Conservation (phyloP, 1,139 yeast genomes). For the Kodamaea fungicola region DNA sequence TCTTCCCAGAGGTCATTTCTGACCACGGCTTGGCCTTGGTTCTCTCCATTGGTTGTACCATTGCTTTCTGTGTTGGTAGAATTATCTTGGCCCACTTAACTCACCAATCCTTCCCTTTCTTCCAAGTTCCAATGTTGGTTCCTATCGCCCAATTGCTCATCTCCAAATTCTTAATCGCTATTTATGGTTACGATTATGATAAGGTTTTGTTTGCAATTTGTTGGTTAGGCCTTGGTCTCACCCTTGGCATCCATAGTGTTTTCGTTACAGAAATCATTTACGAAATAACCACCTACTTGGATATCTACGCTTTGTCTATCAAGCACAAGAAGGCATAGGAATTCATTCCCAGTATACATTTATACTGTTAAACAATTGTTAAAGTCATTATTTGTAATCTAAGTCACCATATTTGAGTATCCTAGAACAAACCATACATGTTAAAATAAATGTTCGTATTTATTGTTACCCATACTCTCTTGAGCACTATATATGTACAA, state of each 20-base stretch:
- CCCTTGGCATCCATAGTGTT: conserved; percentile 73
- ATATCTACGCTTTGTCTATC: conserved; percentile 80
- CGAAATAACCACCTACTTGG: conserved; percentile 80
- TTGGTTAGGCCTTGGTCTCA: conserved; percentile 74
- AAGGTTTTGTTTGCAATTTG: conserved; percentile 46
- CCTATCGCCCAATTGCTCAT: conserved; percentile 57
- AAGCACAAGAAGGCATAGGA: conserved; percentile 64
- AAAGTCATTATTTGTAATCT: too few species aligned
- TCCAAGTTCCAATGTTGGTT: conserved; percentile 65
- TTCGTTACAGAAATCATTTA: conserved; percentile 78
- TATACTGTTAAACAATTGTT: too few species aligned
- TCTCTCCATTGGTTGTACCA: conserved; percentile 66
- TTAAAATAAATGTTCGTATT: too few species aligned
- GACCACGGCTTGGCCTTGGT: conserved; percentile 56
- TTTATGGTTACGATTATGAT: conserved; percentile 38
- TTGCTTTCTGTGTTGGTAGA: conserved; percentile 86
- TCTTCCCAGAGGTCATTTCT: conserved; percentile 50
- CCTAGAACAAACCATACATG: too few species aligned
- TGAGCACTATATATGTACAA: background rate
- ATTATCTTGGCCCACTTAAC: conserved; percentile 88
- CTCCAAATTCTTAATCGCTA: conserved; percentile 34
- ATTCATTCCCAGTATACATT: too few species aligned
- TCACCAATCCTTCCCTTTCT: conserved; percentile 67
- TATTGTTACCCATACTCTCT: too few species aligned
- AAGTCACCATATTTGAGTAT: too few species aligned